Percentiles rank a stretch among this genome's conserved stretches.
Evolutionary conservation across 345 rosid species (phyloP).

Genomic region (Eutrema yunnanense): DNA sequence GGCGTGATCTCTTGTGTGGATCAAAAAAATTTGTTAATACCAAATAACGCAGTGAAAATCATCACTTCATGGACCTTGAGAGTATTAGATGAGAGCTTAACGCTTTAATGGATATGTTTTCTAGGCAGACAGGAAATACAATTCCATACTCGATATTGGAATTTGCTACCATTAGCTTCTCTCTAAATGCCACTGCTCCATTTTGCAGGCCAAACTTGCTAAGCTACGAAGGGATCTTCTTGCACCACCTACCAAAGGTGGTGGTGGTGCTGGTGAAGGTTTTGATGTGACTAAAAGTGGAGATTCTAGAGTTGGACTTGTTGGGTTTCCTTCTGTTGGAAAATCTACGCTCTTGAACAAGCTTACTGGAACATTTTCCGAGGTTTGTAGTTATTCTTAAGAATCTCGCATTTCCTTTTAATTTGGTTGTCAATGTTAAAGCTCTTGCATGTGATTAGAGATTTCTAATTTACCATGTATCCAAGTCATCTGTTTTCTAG

Average conservation of each 20-base stretch:
- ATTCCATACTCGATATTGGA: background rate
- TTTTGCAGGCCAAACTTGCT: slow-evolving; percentile 82
- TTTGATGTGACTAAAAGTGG: slow-evolving; percentile 98
- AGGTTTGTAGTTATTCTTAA: slow-evolving; percentile 42
- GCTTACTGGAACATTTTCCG: slow-evolving; percentile 89
- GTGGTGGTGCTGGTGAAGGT: slow-evolving; percentile 87
- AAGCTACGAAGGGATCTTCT: slow-evolving; percentile 92
- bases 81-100: background rate
- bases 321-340: slow-evolving; percentile 96
- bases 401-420: background rate
- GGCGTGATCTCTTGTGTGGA: background rate
- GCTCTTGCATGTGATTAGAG: background rate
- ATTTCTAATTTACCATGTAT: background rate
- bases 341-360: slow-evolving; percentile 97
- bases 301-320: slow-evolving; percentile 93
- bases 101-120: background rate
- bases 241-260: slow-evolving; percentile 84
- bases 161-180: background rate
- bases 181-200: background rate
- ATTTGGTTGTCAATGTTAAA: background rate
- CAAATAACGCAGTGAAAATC: too few relatives aligned
- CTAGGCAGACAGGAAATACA: background rate
- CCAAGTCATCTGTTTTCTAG: background rate
- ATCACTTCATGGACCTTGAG: background rate
- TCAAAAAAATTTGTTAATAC: too few relatives aligned